Conservation (phyloP, 495 filamentous ascomycete species). For the Podospora bellae-mahoneyi region DNA sequence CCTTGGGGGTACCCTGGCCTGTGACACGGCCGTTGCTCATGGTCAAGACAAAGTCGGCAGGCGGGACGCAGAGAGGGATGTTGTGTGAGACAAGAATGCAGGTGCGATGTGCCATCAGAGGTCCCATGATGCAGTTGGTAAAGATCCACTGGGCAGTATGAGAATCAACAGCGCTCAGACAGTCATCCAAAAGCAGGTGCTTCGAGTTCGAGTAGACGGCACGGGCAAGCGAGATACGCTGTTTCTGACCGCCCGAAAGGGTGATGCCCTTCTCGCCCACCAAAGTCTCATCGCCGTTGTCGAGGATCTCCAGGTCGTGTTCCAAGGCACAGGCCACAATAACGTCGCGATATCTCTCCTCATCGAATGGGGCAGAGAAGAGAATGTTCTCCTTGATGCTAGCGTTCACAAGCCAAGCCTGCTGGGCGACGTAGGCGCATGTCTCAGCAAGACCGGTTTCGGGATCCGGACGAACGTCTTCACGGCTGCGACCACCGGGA, state of each 20-base stretch:
- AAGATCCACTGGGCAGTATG: slow-evolving; percentile 99
- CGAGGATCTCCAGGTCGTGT: slow-evolving; percentile 87
- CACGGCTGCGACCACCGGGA: slow-evolving; percentile 75
- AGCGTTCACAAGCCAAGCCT: slow-evolving; percentile 95
- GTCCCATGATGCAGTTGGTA: slow-evolving; percentile 82
- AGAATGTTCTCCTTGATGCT: slow-evolving; percentile 96
- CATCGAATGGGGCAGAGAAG: slow-evolving; percentile 80
- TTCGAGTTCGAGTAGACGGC: slow-evolving; percentile 89
- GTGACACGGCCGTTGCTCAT: slow-evolving; percentile 82
- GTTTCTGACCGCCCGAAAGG: slow-evolving; percentile 95
- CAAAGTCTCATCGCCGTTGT: slow-evolving; percentile 86
- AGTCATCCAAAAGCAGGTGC: slow-evolving; percentile 91
- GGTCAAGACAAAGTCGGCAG: slow-evolving; percentile 73
- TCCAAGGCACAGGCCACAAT: slow-evolving; percentile 90
- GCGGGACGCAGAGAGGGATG: slow-evolving; percentile 74
- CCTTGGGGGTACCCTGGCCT: slow-evolving; percentile 69
- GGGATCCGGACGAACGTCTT: slow-evolving; percentile 76
- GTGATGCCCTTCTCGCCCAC: slow-evolving; percentile 98
- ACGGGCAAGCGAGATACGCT: slow-evolving; percentile 90
- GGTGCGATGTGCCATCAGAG: slow-evolving; percentile 81
- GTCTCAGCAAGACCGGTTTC: slow-evolving; percentile 86
- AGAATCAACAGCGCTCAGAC: slow-evolving; percentile 96
- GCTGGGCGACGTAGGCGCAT: slow-evolving; percentile 94
- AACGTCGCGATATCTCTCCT: slow-evolving; percentile 81
- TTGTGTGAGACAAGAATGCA: slow-evolving; percentile 99